These are phyloP conservation scores for Ustilago sp. DNA, from an alignment of 1,284 basidiomycete species.

Conservation along the genomic window DNA sequence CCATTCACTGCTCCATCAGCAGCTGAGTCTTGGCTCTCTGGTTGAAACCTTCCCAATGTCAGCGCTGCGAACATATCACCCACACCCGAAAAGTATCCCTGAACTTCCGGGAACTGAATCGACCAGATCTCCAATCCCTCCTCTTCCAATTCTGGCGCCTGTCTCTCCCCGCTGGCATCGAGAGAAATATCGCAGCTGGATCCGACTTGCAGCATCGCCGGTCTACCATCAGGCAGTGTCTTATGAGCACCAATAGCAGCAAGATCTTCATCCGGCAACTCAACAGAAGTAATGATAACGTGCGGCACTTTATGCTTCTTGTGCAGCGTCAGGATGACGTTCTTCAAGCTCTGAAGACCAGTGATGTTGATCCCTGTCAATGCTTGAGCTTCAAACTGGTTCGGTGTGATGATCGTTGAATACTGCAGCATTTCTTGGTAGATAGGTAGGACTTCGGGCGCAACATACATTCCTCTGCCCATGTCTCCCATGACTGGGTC, in stretches of 20 bases:
- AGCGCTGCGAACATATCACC: slow-evolving; percentile 97
- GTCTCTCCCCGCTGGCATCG: slow-evolving; percentile 21
- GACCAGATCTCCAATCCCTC: slow-evolving; percentile 70
- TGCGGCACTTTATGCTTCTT: slow-evolving; percentile 80
- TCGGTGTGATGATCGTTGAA: slow-evolving; percentile 93
- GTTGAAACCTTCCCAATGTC: slow-evolving; percentile 82
- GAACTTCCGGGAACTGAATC: slow-evolving; percentile 83
- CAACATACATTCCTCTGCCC: slow-evolving; percentile 79
- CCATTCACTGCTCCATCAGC: slow-evolving; percentile 16
- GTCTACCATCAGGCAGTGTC: slow-evolving; percentile 39
- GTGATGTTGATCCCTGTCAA: slow-evolving; percentile 73
- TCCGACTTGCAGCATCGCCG: slow-evolving; percentile 65
- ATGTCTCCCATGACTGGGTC: slow-evolving; percentile 77
- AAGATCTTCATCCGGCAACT: slow-evolving; percentile 60
- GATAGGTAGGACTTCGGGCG: slow-evolving; percentile 85
- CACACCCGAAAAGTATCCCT: slow-evolving; percentile 94
- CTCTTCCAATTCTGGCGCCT: slow-evolving; percentile 4
- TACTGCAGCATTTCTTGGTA: slow-evolving; percentile 83
- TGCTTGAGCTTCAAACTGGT: slow-evolving; percentile 95
- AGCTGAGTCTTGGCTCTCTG: neutral
- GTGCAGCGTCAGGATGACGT: slow-evolving; percentile 81
- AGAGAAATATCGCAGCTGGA: slow-evolving; percentile 65
- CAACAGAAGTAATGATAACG: slow-evolving; percentile 90
- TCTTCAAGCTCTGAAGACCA: slow-evolving; percentile 77
- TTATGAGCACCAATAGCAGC: slow-evolving; percentile 39